Base-by-base conservation (phyloP, 2,329 filamentous ascomycete species). In the Mycocentrospora acerina region DNA sequence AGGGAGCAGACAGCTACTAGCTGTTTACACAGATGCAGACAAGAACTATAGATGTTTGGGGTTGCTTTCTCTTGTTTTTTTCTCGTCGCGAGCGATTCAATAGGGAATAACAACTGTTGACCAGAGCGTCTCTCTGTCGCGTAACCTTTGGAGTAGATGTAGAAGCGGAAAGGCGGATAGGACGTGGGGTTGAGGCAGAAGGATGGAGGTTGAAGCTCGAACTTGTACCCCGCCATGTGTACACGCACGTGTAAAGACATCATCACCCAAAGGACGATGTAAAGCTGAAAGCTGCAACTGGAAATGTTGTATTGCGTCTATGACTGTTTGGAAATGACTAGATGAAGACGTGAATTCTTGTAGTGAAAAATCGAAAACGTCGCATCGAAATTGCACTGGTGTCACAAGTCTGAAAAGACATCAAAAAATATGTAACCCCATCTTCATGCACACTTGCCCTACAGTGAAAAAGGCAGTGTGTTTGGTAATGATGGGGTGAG, bases 371-470 rank as follows among this genome's bases (percentile, higher is more conserved):
- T 14, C n/a, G n/a, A n/a, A n/a, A n/a, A n/a, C n/a, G n/a, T n/a
- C n/a, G n/a, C n/a, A n/a, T n/a, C n/a, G n/a, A n/a, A n/a, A n/a
- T n/a, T n/a, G n/a, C n/a, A n/a, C n/a, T n/a, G n/a, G n/a, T n/a
- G n/a, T 25, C 13, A 25, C 40, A 46, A 38, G 32, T 27, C 19
- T 37, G 36, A 32, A 28, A 22, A 17, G 29, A 43, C 27, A 50
- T 41, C 41, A 44, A n/a, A 32, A 46, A 44, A 38, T 53, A 73
- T 81, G 76, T 81, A 68, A 71, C 75, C 77, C 71, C 69, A 71
- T 76, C 77, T 82, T 76, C 80, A 83, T 83, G 77, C 80, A 82
- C 78, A 72, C 66, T 70, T 71, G 68, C 73, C 76, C 69, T 70
- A 78, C 67, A 57, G 70, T 42, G 44, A 67, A 69, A 61, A 66